These are phyloP conservation scores for Oehlia diaphana DNA, from an alignment of 192 early-diverging fungal species.

Conservation along the genomic window DNA sequence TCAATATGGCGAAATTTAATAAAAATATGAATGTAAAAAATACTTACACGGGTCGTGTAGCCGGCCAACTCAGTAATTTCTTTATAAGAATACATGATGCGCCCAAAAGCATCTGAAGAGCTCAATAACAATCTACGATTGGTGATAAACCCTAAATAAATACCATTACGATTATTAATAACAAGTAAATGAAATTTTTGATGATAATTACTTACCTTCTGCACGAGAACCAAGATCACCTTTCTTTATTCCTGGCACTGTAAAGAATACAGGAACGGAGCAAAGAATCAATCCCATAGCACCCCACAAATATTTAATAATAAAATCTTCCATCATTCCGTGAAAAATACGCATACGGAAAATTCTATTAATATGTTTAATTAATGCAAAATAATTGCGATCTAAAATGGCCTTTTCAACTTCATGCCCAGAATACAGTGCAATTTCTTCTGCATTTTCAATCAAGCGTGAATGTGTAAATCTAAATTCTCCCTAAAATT, in stretches of 20 bases:
- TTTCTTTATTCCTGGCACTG: conserved; percentile 40
- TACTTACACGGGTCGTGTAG: conserved; percentile 79
- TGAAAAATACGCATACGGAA: conserved; percentile 86
- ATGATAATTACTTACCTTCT: conserved; percentile 42
- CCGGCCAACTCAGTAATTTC: conserved; percentile 95
- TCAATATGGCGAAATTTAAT: not conserved
- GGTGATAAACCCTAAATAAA: conserved; percentile 64
- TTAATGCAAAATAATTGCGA: conserved; percentile 73
- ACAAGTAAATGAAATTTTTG: not conserved
- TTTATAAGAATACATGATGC: conserved; percentile 92
- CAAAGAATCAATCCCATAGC: conserved; percentile 85
- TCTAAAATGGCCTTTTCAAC: conserved; percentile 84
- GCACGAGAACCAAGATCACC: conserved; percentile 50
- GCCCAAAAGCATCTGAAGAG: conserved; percentile 77
- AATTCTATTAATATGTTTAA: conserved; percentile 84
- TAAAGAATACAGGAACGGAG: conserved; percentile 83
- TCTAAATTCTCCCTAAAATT: conserved; percentile 84
- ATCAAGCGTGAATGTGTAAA: conserved; percentile 92
- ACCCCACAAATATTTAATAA: conserved; percentile 99
- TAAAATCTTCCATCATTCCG: conserved; percentile 95
- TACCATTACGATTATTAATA: not conserved
- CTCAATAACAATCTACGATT: conserved; percentile 76
- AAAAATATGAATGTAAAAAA: not conserved
- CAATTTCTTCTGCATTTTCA: conserved; percentile 96
- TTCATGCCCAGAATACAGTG: conserved; percentile 82